These are phyloP conservation scores for Phytopythium mirpurense DNA, from an alignment of 352 stramenopile genomes.

Conservation along the genomic window DNA sequence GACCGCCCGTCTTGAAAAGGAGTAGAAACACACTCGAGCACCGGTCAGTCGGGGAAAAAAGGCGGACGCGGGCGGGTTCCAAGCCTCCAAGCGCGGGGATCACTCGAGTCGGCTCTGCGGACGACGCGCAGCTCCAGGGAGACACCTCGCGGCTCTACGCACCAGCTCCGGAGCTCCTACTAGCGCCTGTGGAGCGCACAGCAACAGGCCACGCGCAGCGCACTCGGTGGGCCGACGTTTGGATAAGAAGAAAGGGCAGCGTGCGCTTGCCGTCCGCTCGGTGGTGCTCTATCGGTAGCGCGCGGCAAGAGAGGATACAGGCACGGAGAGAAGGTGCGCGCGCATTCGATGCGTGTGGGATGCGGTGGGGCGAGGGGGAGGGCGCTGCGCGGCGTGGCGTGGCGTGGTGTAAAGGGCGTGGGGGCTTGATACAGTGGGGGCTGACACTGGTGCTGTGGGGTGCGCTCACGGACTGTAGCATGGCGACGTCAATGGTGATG, in stretches of 20 bases:
- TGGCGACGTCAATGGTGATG: slow-evolving; percentile 4
- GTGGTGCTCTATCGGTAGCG: not conserved
- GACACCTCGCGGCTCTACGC: too few relatives aligned
- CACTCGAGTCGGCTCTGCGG: too few relatives aligned
- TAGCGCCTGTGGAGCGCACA: too few relatives aligned
- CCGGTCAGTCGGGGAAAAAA: slow-evolving; percentile 5
- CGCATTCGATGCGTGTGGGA: not conserved
- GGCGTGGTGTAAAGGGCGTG: too few relatives aligned
- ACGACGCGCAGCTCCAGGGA: too few relatives aligned
- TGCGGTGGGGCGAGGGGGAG: not conserved
- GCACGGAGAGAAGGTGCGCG: not conserved
- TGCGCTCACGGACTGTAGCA: not conserved
- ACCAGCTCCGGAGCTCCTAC: too few relatives aligned
- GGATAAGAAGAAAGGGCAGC: not conserved
- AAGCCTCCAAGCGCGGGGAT: not conserved
- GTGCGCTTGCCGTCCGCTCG: not conserved
- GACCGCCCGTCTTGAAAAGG: slow-evolving; percentile 2
- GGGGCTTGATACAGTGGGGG: not conserved
- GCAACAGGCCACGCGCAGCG: too few relatives aligned
- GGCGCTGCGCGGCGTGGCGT: not conserved
- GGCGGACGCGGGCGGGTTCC: not conserved
- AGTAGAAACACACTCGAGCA: not conserved
- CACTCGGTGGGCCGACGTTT: too few relatives aligned
- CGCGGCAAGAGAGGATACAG: not conserved
- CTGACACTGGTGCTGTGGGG: too few relatives aligned